Base-by-base conservation (phyloP, 495 filamentous ascomycete species). In the Hypoxylon intermedium region DNA sequence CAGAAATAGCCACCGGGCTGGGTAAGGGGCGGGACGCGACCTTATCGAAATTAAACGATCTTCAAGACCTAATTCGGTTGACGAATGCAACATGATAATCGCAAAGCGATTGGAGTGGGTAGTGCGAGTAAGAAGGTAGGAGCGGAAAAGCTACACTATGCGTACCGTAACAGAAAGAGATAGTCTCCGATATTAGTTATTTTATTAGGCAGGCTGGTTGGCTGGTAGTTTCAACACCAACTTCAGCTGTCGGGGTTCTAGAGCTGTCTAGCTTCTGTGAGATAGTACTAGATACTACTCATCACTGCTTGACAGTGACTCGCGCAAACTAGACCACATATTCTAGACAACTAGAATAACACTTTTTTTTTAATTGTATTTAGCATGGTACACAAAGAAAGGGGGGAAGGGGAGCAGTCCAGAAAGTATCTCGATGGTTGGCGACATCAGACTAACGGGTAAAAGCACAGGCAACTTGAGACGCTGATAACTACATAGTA, bases 41-140 rank as follows among this genome's bases (percentile, higher is more conserved):
- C 63, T 67, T 67, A 67, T 67, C 63, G 58, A 67, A 67, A 67
- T 67, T 67, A 67, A 65, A 65, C 51, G 56, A 65, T 65, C 62
- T 65, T 65, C 58, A 28, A 58, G 38, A 37, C 63, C 62, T 36
- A 65, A 53, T 60, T 65, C 53, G 55, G 52, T 46, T 57, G 56
- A 60, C 61, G 46, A 60, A 65, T 65, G 56, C 56, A 44, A 65
- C 62, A 57, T 21, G 16, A 57, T 56, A 65, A 65, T 65, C 62
- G 62, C 51, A 63, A 34, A 44, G 40, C 44, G 47, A 60, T 43
- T 21, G 46, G n/a, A 46, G 51, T 44, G 40, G 40, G 40, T 33
- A 58, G 38, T 41, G 45, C 13, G 34, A 49, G 45, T 23, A 57
- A n/a, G n/a, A n/a, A 36, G 48, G 24, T 26, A 26, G 24, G 24